Conservation (phyloP, 1,139 yeast species). For the Lodderomyces beijingensis region DNA sequence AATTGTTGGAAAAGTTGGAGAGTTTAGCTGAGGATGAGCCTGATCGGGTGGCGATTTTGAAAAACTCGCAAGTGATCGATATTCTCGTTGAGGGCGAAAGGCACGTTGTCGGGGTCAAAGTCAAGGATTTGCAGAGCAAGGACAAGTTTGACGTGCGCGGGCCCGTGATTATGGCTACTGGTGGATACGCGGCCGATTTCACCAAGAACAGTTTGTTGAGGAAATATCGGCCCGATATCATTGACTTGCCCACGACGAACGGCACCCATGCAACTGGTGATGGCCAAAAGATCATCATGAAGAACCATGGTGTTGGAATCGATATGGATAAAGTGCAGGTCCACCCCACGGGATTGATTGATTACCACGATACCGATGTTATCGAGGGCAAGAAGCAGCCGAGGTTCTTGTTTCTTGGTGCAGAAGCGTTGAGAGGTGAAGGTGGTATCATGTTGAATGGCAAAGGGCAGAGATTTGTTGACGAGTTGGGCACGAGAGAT, state of each 20-base stretch:
- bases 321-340: conserved; percentile 79
- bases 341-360: conserved; percentile 79
- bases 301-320: conserved; percentile 56
- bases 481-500: conserved; percentile 70
- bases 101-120: conserved; percentile 46
- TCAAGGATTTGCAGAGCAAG: conserved; percentile 35
- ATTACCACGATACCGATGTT: conserved; percentile 52
- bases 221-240: conserved; percentile 59
- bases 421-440: conserved; percentile 74
- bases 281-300: conserved; percentile 60
- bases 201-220: conserved; percentile 47
- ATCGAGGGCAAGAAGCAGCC: conserved; percentile 36
- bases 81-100: conserved; percentile 24
- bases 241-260: conserved; percentile 65
- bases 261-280: conserved; percentile 76
- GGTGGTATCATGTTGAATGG: conserved; percentile 68
- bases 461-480: conserved; percentile 64
- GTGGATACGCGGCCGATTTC: conserved; percentile 69
- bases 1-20: conserved; percentile 53
- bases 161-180: conserved; percentile 73
- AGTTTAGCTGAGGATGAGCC: conserved; percentile 47
- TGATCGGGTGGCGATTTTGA: conserved; percentile 45
- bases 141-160: conserved; percentile 35
- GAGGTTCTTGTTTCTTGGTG: conserved; percentile 65
- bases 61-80: conserved; percentile 55